Evolutionary conservation across 1,284 basidiomycete species (phyloP), one percentile per base, ranked within the genome.

Genomic region (Trichosporon sp.): DNA sequence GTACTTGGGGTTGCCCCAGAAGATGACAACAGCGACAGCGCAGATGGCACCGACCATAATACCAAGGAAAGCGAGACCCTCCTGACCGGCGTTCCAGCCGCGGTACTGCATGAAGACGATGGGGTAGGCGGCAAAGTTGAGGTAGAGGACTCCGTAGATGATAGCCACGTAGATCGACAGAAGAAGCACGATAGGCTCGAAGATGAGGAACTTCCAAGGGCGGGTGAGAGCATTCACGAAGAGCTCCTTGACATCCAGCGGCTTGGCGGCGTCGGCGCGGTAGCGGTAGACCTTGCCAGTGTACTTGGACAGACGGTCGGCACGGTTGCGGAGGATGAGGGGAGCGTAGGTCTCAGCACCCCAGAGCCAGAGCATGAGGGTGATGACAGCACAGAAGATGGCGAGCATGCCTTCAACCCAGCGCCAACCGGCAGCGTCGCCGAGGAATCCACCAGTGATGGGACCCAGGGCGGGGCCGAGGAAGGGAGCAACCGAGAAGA

Each of bases 341-440:
- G 85, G 85, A 0, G 84, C 82, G 75, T 86, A 86, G 2, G 86
- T 86, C 77, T 86, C 86, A 7, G 84, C 79, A 35, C 78, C 76
- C 70, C 80, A 74, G 64, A 84, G 54, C 54, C 78, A 70, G 56
- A 79, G 76, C 46, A 38, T n/a, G 48, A 75, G 1, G 19, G 69
- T 40, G 40, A 75, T 43, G 59, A 7, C 19, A 7, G 14, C 68
- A 35, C 71, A 73, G 77, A 87, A 85, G 71, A 86, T 82, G 76
- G 89, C 87, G 84, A 91, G 88, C 70, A 91, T 83, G 86, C 89
- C 90, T 79, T 90, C 90, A 70, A 89, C 88, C 85, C 86, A 87
- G 68, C 86, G 76, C 86, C 86, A 87, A 0, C 81, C 83, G 8
- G 68, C 63, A 0, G 76, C 76, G 40, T 80, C 73, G 46, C 80